Percentiles rank a stretch among this genome's conserved stretches.
These are phyloP conservation scores for Pinus tabuliformis DNA, from an alignment of 75 land plant species.

Conservation along the genomic window DNA sequence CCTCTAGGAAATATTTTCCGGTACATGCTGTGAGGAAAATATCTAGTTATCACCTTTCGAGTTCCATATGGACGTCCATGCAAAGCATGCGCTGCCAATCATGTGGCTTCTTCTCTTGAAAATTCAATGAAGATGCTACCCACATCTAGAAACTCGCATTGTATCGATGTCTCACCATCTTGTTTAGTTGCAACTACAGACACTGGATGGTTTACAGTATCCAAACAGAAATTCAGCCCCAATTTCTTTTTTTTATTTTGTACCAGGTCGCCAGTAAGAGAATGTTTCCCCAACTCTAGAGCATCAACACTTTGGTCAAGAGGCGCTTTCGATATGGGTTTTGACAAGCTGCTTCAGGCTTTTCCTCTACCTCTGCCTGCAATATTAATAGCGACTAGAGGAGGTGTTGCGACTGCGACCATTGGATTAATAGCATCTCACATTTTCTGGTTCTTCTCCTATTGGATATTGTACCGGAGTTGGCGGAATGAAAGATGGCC, in stretches of 20 bases:
- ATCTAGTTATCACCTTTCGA: conserved; percentile 46
- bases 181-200: background rate
- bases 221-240: background rate
- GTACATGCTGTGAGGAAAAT: conserved; percentile 50
- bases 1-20: conserved; percentile 48
- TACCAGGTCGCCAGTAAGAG: background rate
- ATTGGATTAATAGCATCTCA: too few species aligned
- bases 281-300: background rate
- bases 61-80: conserved; percentile 75
- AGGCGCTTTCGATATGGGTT: too few species aligned
- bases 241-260: background rate
- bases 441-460: too few species aligned
- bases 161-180: background rate
- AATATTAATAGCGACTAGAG: too few species aligned
- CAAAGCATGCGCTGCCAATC: conserved; percentile 79
- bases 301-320: background rate
- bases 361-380: too few species aligned
- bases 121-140: conserved; percentile 81
- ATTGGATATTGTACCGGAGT: too few species aligned
- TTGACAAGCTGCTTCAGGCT: too few species aligned
- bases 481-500: too few species aligned
- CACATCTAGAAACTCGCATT: conserved; percentile 21
- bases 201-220: background rate
- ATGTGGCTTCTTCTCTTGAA: conserved; percentile 63
- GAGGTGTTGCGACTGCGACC: too few species aligned